Conservation (phyloP, 2,329 filamentous ascomycete genomes). For the Aspergillus sclerotialis region DNA sequence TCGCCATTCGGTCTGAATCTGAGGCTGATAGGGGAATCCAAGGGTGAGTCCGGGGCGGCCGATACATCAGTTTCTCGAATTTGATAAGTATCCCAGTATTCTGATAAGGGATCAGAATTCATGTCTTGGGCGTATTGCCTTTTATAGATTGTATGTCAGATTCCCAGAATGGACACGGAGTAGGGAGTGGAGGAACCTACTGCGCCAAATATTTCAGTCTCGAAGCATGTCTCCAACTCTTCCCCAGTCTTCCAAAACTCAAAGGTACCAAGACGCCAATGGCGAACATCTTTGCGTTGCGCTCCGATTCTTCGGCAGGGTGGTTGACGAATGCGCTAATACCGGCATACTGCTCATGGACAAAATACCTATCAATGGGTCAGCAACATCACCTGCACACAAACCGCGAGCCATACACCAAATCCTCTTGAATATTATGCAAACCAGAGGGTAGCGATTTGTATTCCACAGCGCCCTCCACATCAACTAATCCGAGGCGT, state of each 20-base stretch:
- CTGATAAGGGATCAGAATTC: constrained; percentile 58
- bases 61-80: constrained; percentile 31
- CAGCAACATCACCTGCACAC: constrained; percentile 3
- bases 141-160: constrained; percentile 8
- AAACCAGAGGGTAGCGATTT: constrained; percentile 91
- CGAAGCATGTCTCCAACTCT: constrained; percentile 82
- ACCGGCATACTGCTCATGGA: constrained; percentile 76
- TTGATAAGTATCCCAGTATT: constrained; percentile 64
- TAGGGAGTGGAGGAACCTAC: constrained; percentile 36
- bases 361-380: constrained; percentile 65
- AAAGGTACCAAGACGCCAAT: constrained; percentile 83
- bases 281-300: constrained; percentile 87
- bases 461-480: constrained; percentile 89
- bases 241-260: constrained; percentile 75
- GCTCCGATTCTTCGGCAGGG: constrained; percentile 67
- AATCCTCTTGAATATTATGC: constrained; percentile 79
- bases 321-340: constrained; percentile 87
- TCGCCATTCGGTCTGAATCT: constrained; percentile 49
- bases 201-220: constrained; percentile 66
- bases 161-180: background rate
- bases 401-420: constrained; percentile 46
- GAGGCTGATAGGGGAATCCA: constrained; percentile 46
- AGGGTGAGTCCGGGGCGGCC: constrained; percentile 39
- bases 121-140: constrained; percentile 57
- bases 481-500: constrained; percentile 37